Percentiles rank a stretch among this genome's conserved stretches.
phyloP scores from a whole-genome alignment of 1,284 basidiomycete genomes.

The Afroboletus lepidellus region DNA sequence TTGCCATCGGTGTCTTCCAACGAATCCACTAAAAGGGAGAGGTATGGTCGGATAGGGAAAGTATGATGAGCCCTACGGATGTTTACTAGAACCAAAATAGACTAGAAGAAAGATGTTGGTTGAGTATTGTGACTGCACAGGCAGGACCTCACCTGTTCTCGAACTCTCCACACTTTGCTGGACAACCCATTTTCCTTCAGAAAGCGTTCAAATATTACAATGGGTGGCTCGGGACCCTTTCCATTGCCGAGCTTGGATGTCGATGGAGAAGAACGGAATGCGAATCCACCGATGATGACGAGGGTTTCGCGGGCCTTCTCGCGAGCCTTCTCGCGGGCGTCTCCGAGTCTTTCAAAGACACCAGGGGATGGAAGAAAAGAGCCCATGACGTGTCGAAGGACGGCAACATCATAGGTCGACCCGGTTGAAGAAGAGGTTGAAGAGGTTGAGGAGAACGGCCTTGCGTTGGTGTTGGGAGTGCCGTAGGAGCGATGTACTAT shows the following conservation, averaged over 20 bases:
- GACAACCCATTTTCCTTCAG: constrained; percentile 70
- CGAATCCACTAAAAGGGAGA: constrained; percentile 76
- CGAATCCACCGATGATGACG: constrained; percentile 67
- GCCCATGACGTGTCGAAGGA: constrained; percentile 62
- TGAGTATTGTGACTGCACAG: background rate
- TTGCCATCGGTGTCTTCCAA: constrained; percentile 89
- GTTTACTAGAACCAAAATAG: constrained; percentile 63
- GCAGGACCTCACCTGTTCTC: constrained; percentile 68
- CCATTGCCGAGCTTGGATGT: constrained; percentile 53
- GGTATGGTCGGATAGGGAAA: constrained; percentile 83
- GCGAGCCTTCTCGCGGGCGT: constrained; percentile 69
- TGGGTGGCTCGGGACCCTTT: constrained; percentile 74
- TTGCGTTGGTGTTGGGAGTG: constrained; percentile 34
- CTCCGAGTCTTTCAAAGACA: constrained; percentile 80
- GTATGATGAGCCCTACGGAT: constrained; percentile 64
- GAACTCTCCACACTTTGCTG: constrained; percentile 80
- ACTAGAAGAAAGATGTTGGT: constrained; percentile 38
- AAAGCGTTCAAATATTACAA: constrained; percentile 75
- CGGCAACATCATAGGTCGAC: constrained; percentile 47
- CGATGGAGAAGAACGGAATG: constrained; percentile 55
- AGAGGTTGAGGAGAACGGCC: constrained; percentile 45
- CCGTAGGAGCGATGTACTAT: constrained; percentile 46
- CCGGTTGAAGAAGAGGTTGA: constrained; percentile 47
- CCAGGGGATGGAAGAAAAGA: constrained; percentile 74
- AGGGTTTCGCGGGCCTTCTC: constrained; percentile 75